Evolutionary conservation across 2,329 filamentous ascomycete genomes (phyloP).

Genomic region (Bipolaris zeicola): DNA sequence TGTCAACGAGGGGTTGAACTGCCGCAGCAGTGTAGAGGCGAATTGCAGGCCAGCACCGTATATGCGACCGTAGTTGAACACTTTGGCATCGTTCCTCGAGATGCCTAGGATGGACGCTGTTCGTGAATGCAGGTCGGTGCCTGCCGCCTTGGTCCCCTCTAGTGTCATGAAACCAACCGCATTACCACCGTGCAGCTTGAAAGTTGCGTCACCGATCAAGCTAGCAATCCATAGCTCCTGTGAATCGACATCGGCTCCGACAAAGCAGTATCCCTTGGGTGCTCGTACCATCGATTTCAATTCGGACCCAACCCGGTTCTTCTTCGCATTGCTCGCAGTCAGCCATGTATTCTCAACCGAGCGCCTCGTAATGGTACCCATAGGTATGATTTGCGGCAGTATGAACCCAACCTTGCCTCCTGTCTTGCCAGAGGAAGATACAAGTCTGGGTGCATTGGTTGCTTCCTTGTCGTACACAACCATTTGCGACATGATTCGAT

Average conservation of each 20-base stretch:
- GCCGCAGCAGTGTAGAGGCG: conserved; percentile 83
- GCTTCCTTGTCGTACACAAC: conserved; percentile 80
- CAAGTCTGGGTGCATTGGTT: conserved; percentile 27
- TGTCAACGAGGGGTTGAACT: conserved; percentile 86
- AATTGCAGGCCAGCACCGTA: conserved; percentile 98
- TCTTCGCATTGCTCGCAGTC: conserved; percentile 95
- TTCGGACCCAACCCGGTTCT: conserved; percentile 93
- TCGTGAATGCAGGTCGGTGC: conserved; percentile 92
- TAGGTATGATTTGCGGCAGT: conserved; percentile 92
- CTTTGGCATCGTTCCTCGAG: conserved; percentile 90
- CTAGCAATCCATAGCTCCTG: conserved; percentile 98
- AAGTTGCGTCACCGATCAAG: conserved; percentile 90
- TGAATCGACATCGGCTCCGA: conserved; percentile 96
- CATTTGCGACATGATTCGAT: conserved; percentile 93
- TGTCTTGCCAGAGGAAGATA: conserved; percentile 29
- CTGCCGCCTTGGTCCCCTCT: conserved; percentile 91
- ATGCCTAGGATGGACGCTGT: conserved; percentile 93
- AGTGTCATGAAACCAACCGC: conserved; percentile 99
- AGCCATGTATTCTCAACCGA: conserved; percentile 98
- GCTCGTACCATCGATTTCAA: conserved; percentile 96
- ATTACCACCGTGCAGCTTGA: conserved; percentile 93
- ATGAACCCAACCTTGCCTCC: conserved; percentile 72
- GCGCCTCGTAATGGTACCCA: conserved; percentile 94
- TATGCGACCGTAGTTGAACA: conserved; percentile 98
- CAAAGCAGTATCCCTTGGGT: conserved; percentile 87